Percentiles rank a stretch among this genome's conserved stretches.
These are phyloP conservation scores for Hibiscus tridactylites DNA, from an alignment of 345 rosid genomes.

Conservation along the genomic window DNA sequence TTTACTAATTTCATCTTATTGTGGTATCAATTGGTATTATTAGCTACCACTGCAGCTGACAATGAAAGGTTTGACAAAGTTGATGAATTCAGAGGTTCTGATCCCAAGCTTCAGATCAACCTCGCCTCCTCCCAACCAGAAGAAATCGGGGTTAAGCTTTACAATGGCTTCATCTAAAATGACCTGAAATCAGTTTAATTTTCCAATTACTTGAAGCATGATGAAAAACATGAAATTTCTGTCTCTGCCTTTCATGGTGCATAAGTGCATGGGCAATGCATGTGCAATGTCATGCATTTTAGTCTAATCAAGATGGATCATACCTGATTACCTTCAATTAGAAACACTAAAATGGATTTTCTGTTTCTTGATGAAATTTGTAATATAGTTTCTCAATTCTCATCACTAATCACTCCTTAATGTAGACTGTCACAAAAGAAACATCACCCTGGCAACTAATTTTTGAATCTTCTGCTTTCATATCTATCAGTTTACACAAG, in stretches of 20 bases:
- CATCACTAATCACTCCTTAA: background rate
- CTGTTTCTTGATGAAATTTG: background rate
- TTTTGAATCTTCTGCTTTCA: background rate
- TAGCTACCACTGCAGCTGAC: constrained; percentile 48
- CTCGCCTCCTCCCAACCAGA: constrained; percentile 97
- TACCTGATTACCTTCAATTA: background rate
- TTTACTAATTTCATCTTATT: background rate
- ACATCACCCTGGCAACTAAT: background rate
- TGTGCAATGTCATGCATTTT: background rate
- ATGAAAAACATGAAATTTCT: background rate
- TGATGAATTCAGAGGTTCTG: constrained; percentile 59
- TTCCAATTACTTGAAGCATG: background rate
- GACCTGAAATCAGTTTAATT: constrained; percentile 46
- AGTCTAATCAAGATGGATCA: background rate
- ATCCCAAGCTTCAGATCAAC: constrained; percentile 82
- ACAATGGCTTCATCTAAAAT: constrained; percentile 85
- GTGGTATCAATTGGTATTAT: constrained; percentile 6
- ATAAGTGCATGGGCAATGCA: background rate
- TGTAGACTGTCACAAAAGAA: background rate
- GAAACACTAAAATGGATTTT: background rate
- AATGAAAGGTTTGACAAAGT: constrained; percentile 63
- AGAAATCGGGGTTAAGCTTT: constrained; percentile 64
- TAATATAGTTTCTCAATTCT: background rate
- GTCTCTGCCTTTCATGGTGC: background rate
- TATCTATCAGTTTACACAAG: background rate